These are phyloP conservation scores for Penicillium pulvis DNA, from an alignment of 495 filamentous ascomycete genomes.

Conservation along the genomic window DNA sequence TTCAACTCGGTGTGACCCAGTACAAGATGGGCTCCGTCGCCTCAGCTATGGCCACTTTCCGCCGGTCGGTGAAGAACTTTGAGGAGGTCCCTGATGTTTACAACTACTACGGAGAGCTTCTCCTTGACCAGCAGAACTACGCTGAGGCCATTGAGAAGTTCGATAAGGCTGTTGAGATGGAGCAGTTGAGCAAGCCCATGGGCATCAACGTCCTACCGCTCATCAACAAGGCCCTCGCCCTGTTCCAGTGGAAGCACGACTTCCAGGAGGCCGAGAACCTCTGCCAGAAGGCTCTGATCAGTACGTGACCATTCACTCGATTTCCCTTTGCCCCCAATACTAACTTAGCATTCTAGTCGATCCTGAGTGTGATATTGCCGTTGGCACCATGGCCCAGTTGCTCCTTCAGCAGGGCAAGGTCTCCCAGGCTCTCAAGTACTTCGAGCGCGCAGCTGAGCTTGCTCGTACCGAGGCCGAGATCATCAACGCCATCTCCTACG, in stretches of 20 bases:
- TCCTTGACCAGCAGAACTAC: constrained; percentile 95
- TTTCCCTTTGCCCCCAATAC: not conserved
- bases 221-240: constrained; percentile 95
- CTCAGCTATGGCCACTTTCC: constrained; percentile 97
- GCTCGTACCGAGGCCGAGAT: constrained; percentile 96
- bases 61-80: constrained; percentile 97
- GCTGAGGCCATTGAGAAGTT: constrained; percentile 97
- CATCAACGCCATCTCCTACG: constrained; percentile 94
- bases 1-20: constrained; percentile 98
- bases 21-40: constrained; percentile 99
- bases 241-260: constrained; percentile 98
- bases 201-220: constrained; percentile 96
- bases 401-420: constrained; percentile 97
- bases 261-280: constrained; percentile 93
- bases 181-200: constrained; percentile 88
- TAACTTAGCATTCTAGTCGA: constrained; percentile 66
- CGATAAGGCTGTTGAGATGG: constrained; percentile 95
- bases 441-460: constrained; percentile 92
- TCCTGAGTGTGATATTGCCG: constrained; percentile 97
- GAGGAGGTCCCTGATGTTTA: constrained; percentile 95
- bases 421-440: constrained; percentile 92
- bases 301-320: constrained; percentile 55
- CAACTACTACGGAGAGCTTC: constrained; percentile 99
- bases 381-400: constrained; percentile 99
- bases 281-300: constrained; percentile 95